Conservation (phyloP, 1,139 yeast species). For the Lodderomyces oxycetoniae region DNA sequence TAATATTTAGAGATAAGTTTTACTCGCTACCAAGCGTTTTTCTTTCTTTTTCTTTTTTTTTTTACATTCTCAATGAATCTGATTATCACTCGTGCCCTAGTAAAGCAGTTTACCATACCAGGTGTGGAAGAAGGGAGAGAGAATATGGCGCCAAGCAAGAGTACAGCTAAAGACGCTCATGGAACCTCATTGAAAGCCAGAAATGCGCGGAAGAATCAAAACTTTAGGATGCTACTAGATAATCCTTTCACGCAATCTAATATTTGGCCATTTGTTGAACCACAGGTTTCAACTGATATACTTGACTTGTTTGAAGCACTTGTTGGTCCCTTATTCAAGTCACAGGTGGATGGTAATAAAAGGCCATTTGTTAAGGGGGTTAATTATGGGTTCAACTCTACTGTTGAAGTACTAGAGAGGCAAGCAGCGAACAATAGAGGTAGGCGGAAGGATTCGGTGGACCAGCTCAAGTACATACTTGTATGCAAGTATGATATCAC, state of each 20-base stretch:
- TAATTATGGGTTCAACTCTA: slow-evolving; percentile 52
- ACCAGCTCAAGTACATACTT: slow-evolving; percentile 38
- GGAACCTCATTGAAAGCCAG: slow-evolving; percentile 35
- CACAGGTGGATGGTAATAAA: no score
- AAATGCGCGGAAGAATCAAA: slow-evolving; percentile 45
- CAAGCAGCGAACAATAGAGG: slow-evolving; percentile 32
- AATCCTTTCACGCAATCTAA: slow-evolving; percentile 52
- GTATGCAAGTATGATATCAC: slow-evolving; percentile 52
- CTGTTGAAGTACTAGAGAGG: slow-evolving; percentile 44
- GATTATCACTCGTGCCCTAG: no score
- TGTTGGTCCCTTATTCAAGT: slow-evolving; percentile 25
- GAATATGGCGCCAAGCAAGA: not conserved
- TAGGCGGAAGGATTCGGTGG: slow-evolving; percentile 11
- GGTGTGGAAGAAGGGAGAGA: no score
- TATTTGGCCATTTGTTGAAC: slow-evolving; percentile 49
- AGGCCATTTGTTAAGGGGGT: slow-evolving; percentile 20
- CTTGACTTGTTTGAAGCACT: slow-evolving; percentile 36
- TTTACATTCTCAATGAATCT: no score
- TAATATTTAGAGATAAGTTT: no score
- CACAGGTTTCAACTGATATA: slow-evolving; percentile 32
- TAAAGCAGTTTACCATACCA: no score
- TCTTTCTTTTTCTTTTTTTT: no score
- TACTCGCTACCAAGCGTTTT: no score
- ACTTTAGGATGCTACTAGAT: slow-evolving; percentile 57
- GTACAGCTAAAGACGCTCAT: not conserved